Conservation (phyloP, 2,329 filamentous ascomycete genomes). For the Alternaria sp. region DNA sequence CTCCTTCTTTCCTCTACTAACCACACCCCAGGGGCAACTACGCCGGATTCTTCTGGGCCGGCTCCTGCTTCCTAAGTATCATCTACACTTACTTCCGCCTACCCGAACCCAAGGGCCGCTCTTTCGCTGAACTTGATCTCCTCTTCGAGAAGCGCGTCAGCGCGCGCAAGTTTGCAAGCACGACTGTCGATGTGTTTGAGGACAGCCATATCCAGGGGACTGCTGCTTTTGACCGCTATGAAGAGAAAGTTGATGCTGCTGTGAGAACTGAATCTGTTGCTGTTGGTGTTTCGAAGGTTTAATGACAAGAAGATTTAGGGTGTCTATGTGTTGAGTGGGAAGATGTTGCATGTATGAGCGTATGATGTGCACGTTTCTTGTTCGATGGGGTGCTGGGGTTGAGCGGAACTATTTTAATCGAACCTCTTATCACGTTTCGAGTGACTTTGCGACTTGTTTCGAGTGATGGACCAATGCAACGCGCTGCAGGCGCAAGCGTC, state of each 20-base stretch:
- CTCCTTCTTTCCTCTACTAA: background rate
- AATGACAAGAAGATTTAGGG: constrained; percentile 9
- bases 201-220: constrained; percentile 36
- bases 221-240: constrained; percentile 40
- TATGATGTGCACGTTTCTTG: background rate
- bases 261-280: constrained; percentile 28
- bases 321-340: background rate
- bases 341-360: background rate
- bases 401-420: background rate
- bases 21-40: constrained; percentile 69
- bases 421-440: background rate
- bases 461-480: background rate
- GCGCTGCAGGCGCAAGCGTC: background rate
- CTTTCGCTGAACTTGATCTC: constrained; percentile 85
- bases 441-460: too few relatives aligned
- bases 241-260: constrained; percentile 40
- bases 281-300: constrained; percentile 12
- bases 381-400: too few relatives aligned
- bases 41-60: constrained; percentile 87
- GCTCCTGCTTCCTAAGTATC: constrained; percentile 79
- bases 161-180: constrained; percentile 73
- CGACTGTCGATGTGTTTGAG: constrained; percentile 62
- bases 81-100: constrained; percentile 82
- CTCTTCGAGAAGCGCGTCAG: constrained; percentile 77
- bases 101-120: constrained; percentile 79